Conservation (phyloP, 331 rosid genomes). For the Quercus phellos region DNA sequence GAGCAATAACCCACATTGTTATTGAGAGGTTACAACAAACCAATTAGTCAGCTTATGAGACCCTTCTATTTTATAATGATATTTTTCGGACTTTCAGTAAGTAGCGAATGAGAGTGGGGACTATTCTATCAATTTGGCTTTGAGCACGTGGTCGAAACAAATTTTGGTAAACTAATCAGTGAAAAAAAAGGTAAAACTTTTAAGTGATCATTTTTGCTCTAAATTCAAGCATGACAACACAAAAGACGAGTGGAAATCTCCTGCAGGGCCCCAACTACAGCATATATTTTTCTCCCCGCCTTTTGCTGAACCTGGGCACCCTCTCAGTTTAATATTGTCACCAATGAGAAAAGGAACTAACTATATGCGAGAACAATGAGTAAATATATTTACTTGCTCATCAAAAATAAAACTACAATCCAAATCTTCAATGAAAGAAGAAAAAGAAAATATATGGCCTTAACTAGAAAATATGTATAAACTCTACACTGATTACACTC, state of each 20-base stretch:
- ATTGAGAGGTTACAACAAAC: too few species aligned
- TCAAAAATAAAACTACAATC: background rate
- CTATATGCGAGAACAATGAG: background rate
- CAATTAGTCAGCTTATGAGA: too few species aligned
- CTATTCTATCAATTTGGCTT: background rate
- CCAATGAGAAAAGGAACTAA: background rate
- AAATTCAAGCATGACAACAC: too few species aligned
- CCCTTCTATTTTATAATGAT: too few species aligned
- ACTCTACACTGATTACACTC: slow-evolving; percentile 24
- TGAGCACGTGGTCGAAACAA: background rate
- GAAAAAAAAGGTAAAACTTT: background rate
- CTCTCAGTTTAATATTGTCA: background rate
- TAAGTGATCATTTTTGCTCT: too few species aligned
- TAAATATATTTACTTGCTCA: background rate
- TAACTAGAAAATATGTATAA: slow-evolving; percentile 5
- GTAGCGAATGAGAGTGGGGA: background rate
- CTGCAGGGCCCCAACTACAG: background rate
- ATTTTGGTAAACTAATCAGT: background rate
- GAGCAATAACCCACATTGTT: too few species aligned
- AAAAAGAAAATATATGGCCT: background rate
- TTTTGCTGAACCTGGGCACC: background rate
- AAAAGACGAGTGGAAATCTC: background rate
- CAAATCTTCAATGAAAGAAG: background rate
- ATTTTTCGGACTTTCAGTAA: too few species aligned
- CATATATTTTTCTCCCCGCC: background rate